Base-by-base conservation (phyloP, 176 grass and related monocot genomes). In the Raddia guianensis region DNA sequence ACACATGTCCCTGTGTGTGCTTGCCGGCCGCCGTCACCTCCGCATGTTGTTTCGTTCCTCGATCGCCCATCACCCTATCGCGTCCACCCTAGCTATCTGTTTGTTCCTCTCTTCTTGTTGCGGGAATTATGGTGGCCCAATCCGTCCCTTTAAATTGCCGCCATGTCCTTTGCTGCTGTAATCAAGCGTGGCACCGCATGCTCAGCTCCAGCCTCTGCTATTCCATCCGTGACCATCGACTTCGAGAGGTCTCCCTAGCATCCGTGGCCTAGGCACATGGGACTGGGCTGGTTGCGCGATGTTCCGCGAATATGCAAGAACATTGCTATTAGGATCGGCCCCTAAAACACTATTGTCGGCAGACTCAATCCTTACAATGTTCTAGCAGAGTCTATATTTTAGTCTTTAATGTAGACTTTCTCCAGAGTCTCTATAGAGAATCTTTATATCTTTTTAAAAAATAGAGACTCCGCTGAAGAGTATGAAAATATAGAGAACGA, bases 91-190 rank as follows among this genome's bases (percentile, higher is more conserved):
- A 0, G 3, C 45, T 6, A 52, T 55, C 35, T 15, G 1, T 57
- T 57, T 86, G 84, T 86, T 66, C 68, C 33, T 73, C 49, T 73
- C 49, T 46, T 56, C 48, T 73, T 86, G 68, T 86, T 49, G 68
- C 4, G 68, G 51, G 68, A 62, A 78, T 52, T 9, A 9, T 62
- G 32, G 7, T 27, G 49, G 53, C 63, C 44, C 8, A 10, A 64
- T 43, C 66, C 27, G 27, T 21, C 49, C 52, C 49, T 37, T 47
- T 7, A 55, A 12, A 46, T 66, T 19, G 76, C 40, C 3, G 42
- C 42, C 49, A 35, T 80, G 49, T 73, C 68, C 8, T 66, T 66
- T 57, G 60, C 50, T 66, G 15, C 0, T 80, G 76, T 80, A 74
- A 47, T 20, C 49, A 10, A 79, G 49, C n/a, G 66, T 8, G 4